A percentile compares a stretch with the other conserved stretches of the same genome.
Conservation (phyloP, 2,329 filamentous ascomycete species). For the Fusarium sp. region DNA sequence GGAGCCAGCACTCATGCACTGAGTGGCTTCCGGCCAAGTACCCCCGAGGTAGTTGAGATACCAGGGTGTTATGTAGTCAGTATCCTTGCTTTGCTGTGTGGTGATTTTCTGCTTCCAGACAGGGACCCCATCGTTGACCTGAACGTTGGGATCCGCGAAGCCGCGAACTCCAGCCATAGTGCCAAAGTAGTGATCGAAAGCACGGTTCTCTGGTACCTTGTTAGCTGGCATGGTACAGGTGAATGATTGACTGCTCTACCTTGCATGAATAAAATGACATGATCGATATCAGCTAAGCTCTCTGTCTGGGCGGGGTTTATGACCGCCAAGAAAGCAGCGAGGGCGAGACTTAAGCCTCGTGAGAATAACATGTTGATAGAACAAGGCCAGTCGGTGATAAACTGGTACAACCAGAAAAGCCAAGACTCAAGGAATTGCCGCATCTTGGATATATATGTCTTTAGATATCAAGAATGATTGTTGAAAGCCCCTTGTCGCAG, state of each 20-base stretch:
- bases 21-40: slow-evolving; percentile 63
- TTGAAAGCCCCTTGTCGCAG: not conserved
- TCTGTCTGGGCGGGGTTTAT: not conserved
- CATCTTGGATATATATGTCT: slow-evolving; percentile 14
- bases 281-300: slow-evolving; percentile 17
- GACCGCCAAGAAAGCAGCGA: slow-evolving; percentile 1
- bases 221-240: not conserved
- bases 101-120: slow-evolving; percentile 18
- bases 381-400: not conserved
- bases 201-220: not conserved
- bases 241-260: not conserved
- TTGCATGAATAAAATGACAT: slow-evolving; percentile 21
- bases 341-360: not conserved
- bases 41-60: slow-evolving; percentile 67
- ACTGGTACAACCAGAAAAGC: slow-evolving; percentile 3
- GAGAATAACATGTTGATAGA: slow-evolving; percentile 9
- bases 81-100: not conserved
- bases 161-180: slow-evolving; percentile 24
- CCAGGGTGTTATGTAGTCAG: slow-evolving; percentile 53
- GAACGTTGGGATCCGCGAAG: slow-evolving; percentile 20
- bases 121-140: slow-evolving; percentile 8
- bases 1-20: slow-evolving; percentile 65
- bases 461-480: not conserved
- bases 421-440: not conserved
- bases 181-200: slow-evolving; percentile 25